phyloP scores from a whole-genome alignment of 2,329 filamentous ascomycete species.

The Fusarium dimerum region DNA sequence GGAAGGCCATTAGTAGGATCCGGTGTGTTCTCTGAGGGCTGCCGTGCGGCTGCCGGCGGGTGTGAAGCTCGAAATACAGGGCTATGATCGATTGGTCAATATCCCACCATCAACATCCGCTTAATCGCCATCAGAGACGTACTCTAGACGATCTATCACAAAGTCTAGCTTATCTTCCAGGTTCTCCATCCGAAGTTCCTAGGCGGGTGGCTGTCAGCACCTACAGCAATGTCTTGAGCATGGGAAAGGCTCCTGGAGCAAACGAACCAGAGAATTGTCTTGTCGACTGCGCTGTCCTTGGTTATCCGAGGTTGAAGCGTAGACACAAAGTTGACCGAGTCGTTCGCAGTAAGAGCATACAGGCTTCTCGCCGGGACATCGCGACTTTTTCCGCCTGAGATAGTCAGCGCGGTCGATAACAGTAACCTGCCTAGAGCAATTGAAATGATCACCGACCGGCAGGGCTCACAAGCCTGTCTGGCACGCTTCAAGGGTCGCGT shows the following conservation, averaged over 20 bases:
- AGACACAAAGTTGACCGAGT: slow-evolving; percentile 48
- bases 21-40: neutral
- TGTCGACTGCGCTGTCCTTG: slow-evolving; percentile 4
- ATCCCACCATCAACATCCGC: no score
- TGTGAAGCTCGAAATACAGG: neutral
- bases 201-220: slow-evolving; percentile 6
- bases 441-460: neutral
- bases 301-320: slow-evolving; percentile 28
- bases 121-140: neutral
- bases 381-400: slow-evolving; percentile 50
- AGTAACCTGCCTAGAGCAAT: no score
- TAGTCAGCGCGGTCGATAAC: neutral
- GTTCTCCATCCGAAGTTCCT: slow-evolving; percentile 36
- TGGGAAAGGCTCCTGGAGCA: neutral
- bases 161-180: slow-evolving; percentile 29
- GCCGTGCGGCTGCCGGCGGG: no score
- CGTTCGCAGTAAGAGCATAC: slow-evolving; percentile 50
- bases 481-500: neutral
- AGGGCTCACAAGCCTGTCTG: neutral
- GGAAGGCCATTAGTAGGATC: neutral
- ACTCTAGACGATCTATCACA: slow-evolving; percentile 23
- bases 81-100: neutral
- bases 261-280: neutral
- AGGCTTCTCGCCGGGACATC: slow-evolving; percentile 52
- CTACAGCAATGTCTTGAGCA: neutral